phyloP scores from a whole-genome alignment of 2,329 filamentous ascomycete genomes.

The Emericellopsis atlantica region DNA sequence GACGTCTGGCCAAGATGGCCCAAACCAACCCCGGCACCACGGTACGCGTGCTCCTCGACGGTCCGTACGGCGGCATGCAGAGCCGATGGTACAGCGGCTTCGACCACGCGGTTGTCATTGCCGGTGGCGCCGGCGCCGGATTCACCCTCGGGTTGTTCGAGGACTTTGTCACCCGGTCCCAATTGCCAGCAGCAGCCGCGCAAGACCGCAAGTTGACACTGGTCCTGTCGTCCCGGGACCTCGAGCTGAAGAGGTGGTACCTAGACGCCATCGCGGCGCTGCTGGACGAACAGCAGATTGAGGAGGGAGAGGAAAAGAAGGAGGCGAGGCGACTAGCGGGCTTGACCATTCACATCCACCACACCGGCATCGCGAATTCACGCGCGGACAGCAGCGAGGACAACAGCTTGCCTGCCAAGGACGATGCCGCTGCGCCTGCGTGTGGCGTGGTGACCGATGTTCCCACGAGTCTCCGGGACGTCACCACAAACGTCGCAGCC shows the following conservation, averaged over 20 bases:
- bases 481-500: conserved; percentile 3
- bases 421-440: background rate
- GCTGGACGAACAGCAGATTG: background rate
- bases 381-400: background rate
- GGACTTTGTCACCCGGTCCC: conserved; percentile 9
- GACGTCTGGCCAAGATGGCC: conserved; percentile 22
- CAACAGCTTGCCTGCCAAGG: background rate
- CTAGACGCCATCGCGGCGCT: background rate
- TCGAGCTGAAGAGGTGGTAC: conserved; percentile 4
- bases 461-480: conserved; percentile 1
- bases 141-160: conserved; percentile 36
- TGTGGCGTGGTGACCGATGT: background rate
- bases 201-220: conserved; percentile 4
- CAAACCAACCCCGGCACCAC: conserved; percentile 20
- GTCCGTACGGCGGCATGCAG: conserved; percentile 43
- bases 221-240: conserved; percentile 3
- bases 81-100: conserved; percentile 20
- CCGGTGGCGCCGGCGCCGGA: conserved; percentile 43
- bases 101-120: conserved; percentile 32
- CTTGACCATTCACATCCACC: conserved; percentile 1
- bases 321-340: background rate
- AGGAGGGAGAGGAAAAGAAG: background rate
- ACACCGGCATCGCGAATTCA: background rate
- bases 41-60: conserved; percentile 38
- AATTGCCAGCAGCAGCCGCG: background rate